Base-by-base conservation (phyloP, 2,329 filamentous ascomycete species). In the Sporothrix curviconia region DNA sequence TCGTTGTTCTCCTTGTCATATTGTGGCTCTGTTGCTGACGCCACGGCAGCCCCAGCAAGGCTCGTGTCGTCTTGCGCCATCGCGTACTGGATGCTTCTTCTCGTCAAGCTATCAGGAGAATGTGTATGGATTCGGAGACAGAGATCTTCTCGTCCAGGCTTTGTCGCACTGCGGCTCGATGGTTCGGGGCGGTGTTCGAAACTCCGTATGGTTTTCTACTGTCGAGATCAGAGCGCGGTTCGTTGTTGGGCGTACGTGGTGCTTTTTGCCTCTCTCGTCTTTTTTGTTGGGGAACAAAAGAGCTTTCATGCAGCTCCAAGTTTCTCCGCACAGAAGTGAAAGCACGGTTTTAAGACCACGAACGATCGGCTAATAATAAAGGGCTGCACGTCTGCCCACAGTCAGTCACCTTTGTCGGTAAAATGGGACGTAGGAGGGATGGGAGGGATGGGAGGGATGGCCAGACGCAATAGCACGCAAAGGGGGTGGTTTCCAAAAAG, bases 51-150 rank as follows among this genome's bases (percentile, higher is more conserved):
- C 28, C 46, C 51, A n/a, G 56, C 59, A 22, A 51, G 19, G 22
- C 39, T 53, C 9, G 59, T 55, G 40, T 60, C 55, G 46, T 58
- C 51, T 12, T 55, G 30, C 4, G 59, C 37, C 59, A 60, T n/a
- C n/a, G n/a, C n/a, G n/a, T n/a, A n/a, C n/a, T n/a, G n/a, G n/a
- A n/a, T n/a, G n/a, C n/a, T n/a, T n/a, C n/a, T n/a, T n/a, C n/a
- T n/a, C n/a, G n/a, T n/a, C n/a, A n/a, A n/a, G n/a, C n/a, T n/a
- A n/a, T n/a, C n/a, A n/a, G n/a, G n/a, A n/a, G n/a, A n/a, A n/a
- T n/a, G n/a, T n/a, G n/a, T n/a, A n/a, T n/a, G n/a, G n/a, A n/a
- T n/a, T n/a, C n/a, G n/a, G n/a, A n/a, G n/a, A n/a, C n/a, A n/a
- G n/a, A n/a, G n/a, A n/a, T n/a, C n/a, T n/a, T n/a, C n/a, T n/a